These are phyloP conservation scores for Hypoxylon sp. DNA, from an alignment of 2,329 filamentous ascomycete genomes.

Conservation along the genomic window DNA sequence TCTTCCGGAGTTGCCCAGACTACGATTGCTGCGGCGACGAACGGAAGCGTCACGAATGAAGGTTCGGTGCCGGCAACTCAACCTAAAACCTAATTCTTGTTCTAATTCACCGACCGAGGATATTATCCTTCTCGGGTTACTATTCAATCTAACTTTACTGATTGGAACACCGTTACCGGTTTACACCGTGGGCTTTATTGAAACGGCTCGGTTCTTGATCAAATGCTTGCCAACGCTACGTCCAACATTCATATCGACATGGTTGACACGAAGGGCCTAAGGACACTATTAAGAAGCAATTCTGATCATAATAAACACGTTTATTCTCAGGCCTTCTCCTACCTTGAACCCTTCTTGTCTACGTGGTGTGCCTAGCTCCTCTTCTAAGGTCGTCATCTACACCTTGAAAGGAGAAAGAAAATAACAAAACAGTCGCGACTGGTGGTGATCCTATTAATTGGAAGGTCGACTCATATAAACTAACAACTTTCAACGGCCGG, in stretches of 20 bases:
- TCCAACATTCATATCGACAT: slow-evolving; percentile 5
- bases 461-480: not conserved
- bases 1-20: slow-evolving; percentile 54
- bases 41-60: slow-evolving; percentile 42
- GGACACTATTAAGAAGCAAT: slow-evolving; percentile 16
- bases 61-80: slow-evolving; percentile 44
- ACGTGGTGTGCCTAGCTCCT: not conserved
- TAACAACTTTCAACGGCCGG: not conserved
- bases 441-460: not conserved
- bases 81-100: slow-evolving; percentile 42
- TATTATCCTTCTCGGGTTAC: slow-evolving; percentile 14
- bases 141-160: slow-evolving; percentile 6
- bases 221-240: slow-evolving; percentile 1
- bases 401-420: not conserved
- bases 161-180: not conserved
- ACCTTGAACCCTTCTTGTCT: slow-evolving; percentile 5
- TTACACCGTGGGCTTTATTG: slow-evolving; percentile 20
- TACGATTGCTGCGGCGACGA: slow-evolving; percentile 52
- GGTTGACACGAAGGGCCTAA: slow-evolving; percentile 6
- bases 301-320: slow-evolving; percentile 31
- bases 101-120: not conserved
- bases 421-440: not conserved
- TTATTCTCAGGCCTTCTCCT: slow-evolving; percentile 12
- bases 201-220: slow-evolving; percentile 15
- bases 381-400: not conserved